phyloP scores from a whole-genome alignment of 2,329 filamentous ascomycete species.

The Trichocomaceae sp. region DNA sequence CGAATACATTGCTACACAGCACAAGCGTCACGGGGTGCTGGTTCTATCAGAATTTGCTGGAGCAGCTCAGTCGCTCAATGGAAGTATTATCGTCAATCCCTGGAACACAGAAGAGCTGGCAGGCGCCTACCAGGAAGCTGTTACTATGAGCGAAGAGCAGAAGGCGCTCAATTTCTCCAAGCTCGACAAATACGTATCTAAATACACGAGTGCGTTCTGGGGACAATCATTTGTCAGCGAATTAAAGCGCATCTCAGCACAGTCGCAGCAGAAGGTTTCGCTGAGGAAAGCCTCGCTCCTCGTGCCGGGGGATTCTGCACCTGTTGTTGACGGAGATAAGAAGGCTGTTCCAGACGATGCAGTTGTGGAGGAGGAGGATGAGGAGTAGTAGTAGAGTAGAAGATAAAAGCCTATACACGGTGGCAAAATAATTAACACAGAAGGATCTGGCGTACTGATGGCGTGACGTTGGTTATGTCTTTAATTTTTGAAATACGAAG shows the following conservation, averaged over 20 bases:
- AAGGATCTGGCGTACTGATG: not conserved
- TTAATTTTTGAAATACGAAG: not conserved
- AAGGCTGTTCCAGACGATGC: slow-evolving; percentile 6
- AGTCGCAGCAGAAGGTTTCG: slow-evolving; percentile 32
- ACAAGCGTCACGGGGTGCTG: slow-evolving; percentile 80
- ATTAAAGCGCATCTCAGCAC: slow-evolving; percentile 54
- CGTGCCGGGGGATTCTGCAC: slow-evolving; percentile 13
- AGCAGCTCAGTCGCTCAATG: slow-evolving; percentile 84
- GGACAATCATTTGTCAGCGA: slow-evolving; percentile 84
- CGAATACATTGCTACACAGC: slow-evolving; percentile 90
- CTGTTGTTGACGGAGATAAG: slow-evolving; percentile 15
- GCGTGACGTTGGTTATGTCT: not conserved
- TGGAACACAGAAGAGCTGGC: slow-evolving; percentile 97
- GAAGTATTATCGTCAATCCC: slow-evolving; percentile 84
- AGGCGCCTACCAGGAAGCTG: slow-evolving; percentile 83
- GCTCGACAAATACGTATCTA: slow-evolving; percentile 85
- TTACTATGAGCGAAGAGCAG: slow-evolving; percentile 84
- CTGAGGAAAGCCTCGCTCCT: slow-evolving; percentile 23
- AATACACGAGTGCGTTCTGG: slow-evolving; percentile 95
- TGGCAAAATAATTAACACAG: not conserved
- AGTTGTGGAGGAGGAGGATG: slow-evolving; percentile 9
- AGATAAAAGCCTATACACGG: not conserved
- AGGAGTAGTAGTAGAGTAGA: slow-evolving; percentile 7
- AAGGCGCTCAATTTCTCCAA: slow-evolving; percentile 78
- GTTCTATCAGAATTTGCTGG: slow-evolving; percentile 92